Conservation (phyloP, 495 filamentous ascomycete genomes). For the Cryomyces minteri region DNA sequence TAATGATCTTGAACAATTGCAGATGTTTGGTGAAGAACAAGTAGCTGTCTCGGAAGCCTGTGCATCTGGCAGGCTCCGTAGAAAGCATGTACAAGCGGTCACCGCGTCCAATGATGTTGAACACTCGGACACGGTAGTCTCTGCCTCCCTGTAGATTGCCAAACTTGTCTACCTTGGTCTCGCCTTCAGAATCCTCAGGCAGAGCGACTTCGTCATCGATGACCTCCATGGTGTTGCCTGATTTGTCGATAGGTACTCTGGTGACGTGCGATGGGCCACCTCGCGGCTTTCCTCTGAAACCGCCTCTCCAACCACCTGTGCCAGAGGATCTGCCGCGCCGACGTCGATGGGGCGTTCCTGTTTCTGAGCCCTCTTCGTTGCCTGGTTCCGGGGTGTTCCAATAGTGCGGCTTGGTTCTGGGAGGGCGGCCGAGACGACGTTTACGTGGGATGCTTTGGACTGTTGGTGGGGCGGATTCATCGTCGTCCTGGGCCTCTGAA, state of each 20-base stretch:
- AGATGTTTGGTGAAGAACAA: constrained; percentile 96
- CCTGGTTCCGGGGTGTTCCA: neutral
- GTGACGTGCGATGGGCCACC: constrained; percentile 60
- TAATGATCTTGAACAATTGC: constrained; percentile 86
- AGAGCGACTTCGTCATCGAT: constrained; percentile 79
- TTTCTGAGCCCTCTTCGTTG: neutral
- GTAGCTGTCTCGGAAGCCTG: constrained; percentile 92
- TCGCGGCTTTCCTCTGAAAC: constrained; percentile 48
- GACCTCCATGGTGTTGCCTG: constrained; percentile 83
- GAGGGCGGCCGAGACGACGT: neutral
- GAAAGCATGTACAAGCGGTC: constrained; percentile 92
- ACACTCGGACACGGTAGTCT: constrained; percentile 87
- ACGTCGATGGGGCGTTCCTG: neutral
- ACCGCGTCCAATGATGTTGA: constrained; percentile 70
- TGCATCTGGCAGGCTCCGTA: constrained; percentile 88
- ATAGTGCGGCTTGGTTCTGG: neutral
- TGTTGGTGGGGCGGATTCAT: neutral
- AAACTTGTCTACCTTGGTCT: constrained; percentile 79
- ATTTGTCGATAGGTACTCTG: constrained; percentile 79
- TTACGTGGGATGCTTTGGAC: neutral
- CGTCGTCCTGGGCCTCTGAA: neutral
- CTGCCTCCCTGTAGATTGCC: constrained; percentile 64
- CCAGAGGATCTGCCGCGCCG: neutral
- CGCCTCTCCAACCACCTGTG: constrained; percentile 24
- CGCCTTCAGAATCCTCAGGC: constrained; percentile 73